These are phyloP conservation scores for Fraxinus latifolia DNA, from an alignment of 305 asterid species.

Conservation along the genomic window DNA sequence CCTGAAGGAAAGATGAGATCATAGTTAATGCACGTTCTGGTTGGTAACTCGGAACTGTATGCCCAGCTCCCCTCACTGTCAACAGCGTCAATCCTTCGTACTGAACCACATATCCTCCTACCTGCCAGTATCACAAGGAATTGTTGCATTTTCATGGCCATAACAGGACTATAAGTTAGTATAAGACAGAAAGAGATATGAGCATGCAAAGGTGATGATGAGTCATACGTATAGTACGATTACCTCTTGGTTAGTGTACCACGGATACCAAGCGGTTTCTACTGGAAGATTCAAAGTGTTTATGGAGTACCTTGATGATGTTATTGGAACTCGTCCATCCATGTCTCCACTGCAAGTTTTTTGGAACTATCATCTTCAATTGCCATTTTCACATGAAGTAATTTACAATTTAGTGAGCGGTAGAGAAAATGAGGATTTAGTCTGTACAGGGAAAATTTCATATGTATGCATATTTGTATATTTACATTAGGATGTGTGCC, in stretches of 20 bases:
- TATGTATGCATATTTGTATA: neutral
- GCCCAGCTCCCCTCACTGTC: slow-evolving; percentile 52
- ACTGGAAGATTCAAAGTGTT: slow-evolving; percentile 33
- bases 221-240: neutral
- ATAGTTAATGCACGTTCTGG: slow-evolving; percentile 39
- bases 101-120: slow-evolving; percentile 42
- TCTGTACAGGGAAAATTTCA: neutral
- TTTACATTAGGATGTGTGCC: neutral
- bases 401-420: neutral
- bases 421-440: neutral
- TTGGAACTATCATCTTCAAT: neutral
- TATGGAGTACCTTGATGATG: slow-evolving; percentile 37
- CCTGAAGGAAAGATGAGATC: slow-evolving; percentile 35
- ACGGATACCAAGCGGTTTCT: slow-evolving; percentile 35
- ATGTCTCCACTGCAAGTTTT: slow-evolving; percentile 34
- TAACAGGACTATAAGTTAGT: neutral
- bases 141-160: neutral
- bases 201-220: neutral
- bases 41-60: slow-evolving; percentile 41
- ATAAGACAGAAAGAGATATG: neutral
- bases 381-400: neutral
- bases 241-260: slow-evolving; percentile 43
- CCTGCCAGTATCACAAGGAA: slow-evolving; percentile 22
- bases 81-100: slow-evolving; percentile 38
- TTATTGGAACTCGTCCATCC: slow-evolving; percentile 42